Base-by-base conservation (phyloP, 2,329 filamentous ascomycete species). In the Cladosporium halotolerans region DNA sequence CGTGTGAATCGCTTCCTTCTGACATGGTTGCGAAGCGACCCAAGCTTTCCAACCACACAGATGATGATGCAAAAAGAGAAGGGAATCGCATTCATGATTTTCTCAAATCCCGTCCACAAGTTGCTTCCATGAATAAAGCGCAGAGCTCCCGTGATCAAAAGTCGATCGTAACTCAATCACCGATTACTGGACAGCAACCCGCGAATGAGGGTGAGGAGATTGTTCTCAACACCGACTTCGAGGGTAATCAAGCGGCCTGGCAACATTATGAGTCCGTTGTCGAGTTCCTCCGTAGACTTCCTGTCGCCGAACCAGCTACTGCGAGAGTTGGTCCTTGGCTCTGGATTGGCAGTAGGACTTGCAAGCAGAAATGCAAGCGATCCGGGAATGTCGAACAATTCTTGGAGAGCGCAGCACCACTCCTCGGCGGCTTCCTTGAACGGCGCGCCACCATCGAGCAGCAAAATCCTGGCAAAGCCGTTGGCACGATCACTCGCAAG, bases 201-300 rank as follows among this genome's bases (percentile, higher is more conserved):
- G 19, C 23, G 4, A 10, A 31, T 3, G 31, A 14, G 9, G 42
- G n/a, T 16, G 31, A 45, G 10, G 59, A 60, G 31, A 36, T 57
- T 13, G 33, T 60, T 16, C 68, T 80, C 2, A 76, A 81, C 69
- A 87, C 88, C 63, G 76, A 77, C 1, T 83, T 82, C 59, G 75
- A 80, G 53, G 80, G 79, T 33, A n/a, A 75, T 1, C 50, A 67
- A 0, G 67, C 63, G 57, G 83, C 79, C 23, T 83, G 84, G 74
- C 85, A 86, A 66, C 73, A 84, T 28, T 72, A 72, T 1, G 87
- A 91, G 64, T 79, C 78, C 0, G 70, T 86, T 1, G 69, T 79
- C 7, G 76, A 79, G 1, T 95, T 95, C 61, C 69, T 93, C 2
- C 55, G 71, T 8, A 82, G 88, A 8, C 73, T 91, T 0, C 85